A percentile compares a stretch with the other conserved stretches of the same genome.
These are phyloP conservation scores for Luffa aegyptiaca DNA, from an alignment of 306 rosid species.

Conservation along the genomic window DNA sequence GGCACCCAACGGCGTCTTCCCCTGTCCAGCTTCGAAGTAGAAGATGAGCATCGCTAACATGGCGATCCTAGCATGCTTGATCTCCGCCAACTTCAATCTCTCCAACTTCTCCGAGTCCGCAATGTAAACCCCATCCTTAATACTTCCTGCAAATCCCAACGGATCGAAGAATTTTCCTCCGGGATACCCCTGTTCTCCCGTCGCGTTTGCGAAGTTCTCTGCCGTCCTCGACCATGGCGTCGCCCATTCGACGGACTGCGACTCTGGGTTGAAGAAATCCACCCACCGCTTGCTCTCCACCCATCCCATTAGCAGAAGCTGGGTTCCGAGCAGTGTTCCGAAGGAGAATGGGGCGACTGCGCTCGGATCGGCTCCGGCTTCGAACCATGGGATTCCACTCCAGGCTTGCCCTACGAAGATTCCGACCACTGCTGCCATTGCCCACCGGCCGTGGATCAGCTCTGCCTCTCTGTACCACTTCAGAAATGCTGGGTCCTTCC, in stretches of 20 bases:
- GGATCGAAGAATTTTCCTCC: constrained; percentile 98
- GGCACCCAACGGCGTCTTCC: constrained; percentile 94
- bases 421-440: constrained; percentile 89
- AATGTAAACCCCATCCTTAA: constrained; percentile 53
- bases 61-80: constrained; percentile 87
- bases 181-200: constrained; percentile 93
- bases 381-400: constrained; percentile 96
- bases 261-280: constrained; percentile 94
- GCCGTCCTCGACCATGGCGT: constrained; percentile 95
- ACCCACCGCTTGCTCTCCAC: constrained; percentile 99
- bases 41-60: constrained; percentile 92
- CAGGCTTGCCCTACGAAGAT: constrained; percentile 95
- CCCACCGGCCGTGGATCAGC: constrained; percentile 98
- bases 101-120: constrained; percentile 64
- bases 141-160: constrained; percentile 51
- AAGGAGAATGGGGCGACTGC: constrained; percentile 97
- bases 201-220: constrained; percentile 74
- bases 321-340: constrained; percentile 82
- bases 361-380: constrained; percentile 85
- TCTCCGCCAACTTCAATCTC: constrained; percentile 85
- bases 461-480: constrained; percentile 99
- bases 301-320: constrained; percentile 94
- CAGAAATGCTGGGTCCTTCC: constrained; percentile 84
- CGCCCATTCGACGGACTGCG: constrained; percentile 93
- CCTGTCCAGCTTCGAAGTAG: constrained; percentile 99